Percentiles rank a stretch among this genome's conserved stretches.
Evolutionary conservation across 371 early-diverging fungal species (phyloP).

Genomic region (Syncephalastrum monosporum): DNA sequence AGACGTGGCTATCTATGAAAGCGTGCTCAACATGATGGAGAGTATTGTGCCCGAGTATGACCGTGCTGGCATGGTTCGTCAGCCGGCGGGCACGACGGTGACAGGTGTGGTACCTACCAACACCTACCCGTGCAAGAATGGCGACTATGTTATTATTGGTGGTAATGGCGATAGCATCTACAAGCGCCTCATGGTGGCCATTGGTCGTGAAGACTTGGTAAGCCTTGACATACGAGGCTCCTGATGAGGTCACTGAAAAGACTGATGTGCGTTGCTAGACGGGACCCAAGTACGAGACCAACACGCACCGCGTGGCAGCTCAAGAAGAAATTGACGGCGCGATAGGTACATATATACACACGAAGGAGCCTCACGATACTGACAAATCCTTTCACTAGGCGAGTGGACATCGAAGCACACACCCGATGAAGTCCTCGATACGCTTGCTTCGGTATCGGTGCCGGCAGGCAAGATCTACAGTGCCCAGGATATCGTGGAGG

Average conservation of each 20-base stretch:
- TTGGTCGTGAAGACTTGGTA: conserved; percentile 52
- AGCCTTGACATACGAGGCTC: background rate
- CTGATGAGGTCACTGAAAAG: background rate
- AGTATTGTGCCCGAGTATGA: conserved; percentile 56
- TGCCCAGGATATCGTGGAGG: conserved; percentile 53
- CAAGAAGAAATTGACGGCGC: conserved; percentile 49
- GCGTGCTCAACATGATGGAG: conserved; percentile 59
- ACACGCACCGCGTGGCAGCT: conserved; percentile 45
- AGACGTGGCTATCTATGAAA: conserved; percentile 59
- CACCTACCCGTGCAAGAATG: conserved; percentile 53
- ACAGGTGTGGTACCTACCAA: conserved; percentile 62
- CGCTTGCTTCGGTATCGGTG: conserved; percentile 42
- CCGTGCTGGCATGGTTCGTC: conserved; percentile 46
- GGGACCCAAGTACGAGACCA: conserved; percentile 44
- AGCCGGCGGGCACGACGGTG: conserved; percentile 56
- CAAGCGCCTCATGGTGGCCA: conserved; percentile 50
- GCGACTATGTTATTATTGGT: conserved; percentile 56
- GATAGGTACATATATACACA: conserved; percentile 25
- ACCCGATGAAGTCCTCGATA: conserved; percentile 41
- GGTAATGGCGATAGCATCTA: conserved; percentile 61
- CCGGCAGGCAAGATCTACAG: conserved; percentile 59
- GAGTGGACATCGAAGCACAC: conserved; percentile 45
- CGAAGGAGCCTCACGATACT: background rate
- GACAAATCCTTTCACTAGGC: conserved; percentile 11
- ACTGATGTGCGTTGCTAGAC: conserved; percentile 15